These are phyloP conservation scores for Eugenia klotzschiana DNA, from an alignment of 441 rosid genomes.

Conservation along the genomic window DNA sequence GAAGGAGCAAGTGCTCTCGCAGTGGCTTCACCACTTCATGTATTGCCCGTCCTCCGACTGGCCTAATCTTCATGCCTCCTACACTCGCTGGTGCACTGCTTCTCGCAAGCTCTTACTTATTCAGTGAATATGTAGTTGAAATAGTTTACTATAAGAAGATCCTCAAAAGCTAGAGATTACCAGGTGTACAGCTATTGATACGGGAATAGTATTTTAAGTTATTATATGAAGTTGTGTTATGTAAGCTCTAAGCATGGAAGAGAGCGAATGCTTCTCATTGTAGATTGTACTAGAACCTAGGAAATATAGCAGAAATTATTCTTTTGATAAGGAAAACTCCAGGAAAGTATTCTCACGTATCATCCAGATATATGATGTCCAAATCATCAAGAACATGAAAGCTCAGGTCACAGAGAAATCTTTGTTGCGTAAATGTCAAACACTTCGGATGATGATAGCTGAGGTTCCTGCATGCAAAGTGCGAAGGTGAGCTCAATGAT, in stretches of 20 bases:
- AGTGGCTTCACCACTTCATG: constrained; percentile 79
- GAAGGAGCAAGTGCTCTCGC: constrained; percentile 60
- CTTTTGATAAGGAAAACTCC: background rate
- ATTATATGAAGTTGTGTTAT: background rate
- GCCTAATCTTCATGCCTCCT: constrained; percentile 65
- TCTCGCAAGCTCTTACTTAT: constrained; percentile 47
- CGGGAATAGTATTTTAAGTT: background rate
- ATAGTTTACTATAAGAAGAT: background rate
- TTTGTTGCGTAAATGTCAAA: constrained; percentile 39
- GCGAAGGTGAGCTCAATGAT: background rate
- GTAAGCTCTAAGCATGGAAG: background rate
- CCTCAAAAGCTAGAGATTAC: background rate
- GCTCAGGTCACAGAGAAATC: constrained; percentile 19
- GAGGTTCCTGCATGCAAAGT: constrained; percentile 45
- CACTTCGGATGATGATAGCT: constrained; percentile 36
- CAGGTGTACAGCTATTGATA: background rate
- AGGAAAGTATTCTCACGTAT: background rate
- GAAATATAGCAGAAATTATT: background rate
- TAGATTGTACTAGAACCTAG: background rate
- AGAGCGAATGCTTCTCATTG: background rate
- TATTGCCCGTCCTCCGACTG: constrained; percentile 56
- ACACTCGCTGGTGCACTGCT: constrained; percentile 49
- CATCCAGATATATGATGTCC: background rate
- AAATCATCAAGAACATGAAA: background rate
- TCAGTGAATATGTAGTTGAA: background rate